A percentile compares a stretch with the other conserved stretches of the same genome.
phyloP scores from a whole-genome alignment of 2,329 filamentous ascomycete species.

The Pyrenochaeta sp. region DNA sequence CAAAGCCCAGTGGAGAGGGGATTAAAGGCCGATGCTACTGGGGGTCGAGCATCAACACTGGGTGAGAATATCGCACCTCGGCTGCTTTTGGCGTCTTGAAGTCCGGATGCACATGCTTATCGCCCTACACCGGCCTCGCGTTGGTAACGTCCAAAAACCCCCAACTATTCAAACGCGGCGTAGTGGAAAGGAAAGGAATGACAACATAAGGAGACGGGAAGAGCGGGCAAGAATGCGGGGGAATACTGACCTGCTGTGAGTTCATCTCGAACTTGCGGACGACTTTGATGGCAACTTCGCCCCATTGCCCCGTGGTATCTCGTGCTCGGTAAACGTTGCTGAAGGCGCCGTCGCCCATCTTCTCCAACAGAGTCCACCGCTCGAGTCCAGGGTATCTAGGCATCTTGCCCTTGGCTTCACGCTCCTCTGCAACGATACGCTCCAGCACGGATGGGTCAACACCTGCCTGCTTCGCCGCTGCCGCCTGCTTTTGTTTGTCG shows the following conservation, averaged over 20 bases:
- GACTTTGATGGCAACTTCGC: conserved; percentile 96
- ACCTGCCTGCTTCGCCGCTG: conserved; percentile 57
- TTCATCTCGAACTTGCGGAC: conserved; percentile 99
- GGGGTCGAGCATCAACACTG: conserved; percentile 41
- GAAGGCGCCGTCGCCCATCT: conserved; percentile 99
- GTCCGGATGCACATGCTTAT: conserved; percentile 92
- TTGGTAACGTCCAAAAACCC: conserved; percentile 58
- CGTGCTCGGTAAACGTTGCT: conserved; percentile 95
- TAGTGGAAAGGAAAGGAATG: conserved; percentile 35
- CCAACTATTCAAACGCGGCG: conserved; percentile 28
- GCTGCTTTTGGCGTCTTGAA: conserved; percentile 92
- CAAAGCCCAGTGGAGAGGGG: conserved; percentile 26
- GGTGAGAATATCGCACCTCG: conserved; percentile 76
- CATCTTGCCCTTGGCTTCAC: conserved; percentile 83
- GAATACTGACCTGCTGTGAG: conserved; percentile 87
- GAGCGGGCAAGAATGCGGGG: conserved; percentile 34
- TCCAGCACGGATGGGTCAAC: conserved; percentile 75
- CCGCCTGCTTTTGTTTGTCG: conserved; percentile 65
- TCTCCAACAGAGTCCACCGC: conserved; percentile 85
- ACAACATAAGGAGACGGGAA: conserved; percentile 40
- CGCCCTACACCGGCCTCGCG: conserved; percentile 71
- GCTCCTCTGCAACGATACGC: conserved; percentile 90
- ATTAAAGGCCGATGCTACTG: conserved; percentile 35
- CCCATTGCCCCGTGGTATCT: conserved; percentile 74
- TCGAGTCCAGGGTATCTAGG: conserved; percentile 86